Percentiles rank a stretch among this genome's conserved stretches.
These are phyloP conservation scores for Solanum neorickii DNA, from an alignment of 257 asterid species.

Conservation along the genomic window DNA sequence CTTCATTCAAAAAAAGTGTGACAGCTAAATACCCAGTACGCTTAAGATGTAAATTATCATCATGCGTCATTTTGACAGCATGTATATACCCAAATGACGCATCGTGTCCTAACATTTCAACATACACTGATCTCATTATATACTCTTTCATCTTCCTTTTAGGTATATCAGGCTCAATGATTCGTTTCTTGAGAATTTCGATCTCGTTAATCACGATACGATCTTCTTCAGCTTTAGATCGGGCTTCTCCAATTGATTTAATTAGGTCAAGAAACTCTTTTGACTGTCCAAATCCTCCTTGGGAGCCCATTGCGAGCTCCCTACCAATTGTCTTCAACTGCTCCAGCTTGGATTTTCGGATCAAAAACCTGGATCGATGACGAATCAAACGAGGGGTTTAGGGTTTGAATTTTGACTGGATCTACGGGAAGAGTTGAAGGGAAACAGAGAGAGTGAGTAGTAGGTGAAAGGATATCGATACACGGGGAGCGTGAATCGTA, in stretches of 20 bases:
- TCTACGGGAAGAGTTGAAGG: background rate
- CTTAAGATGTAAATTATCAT: slow-evolving; percentile 60
- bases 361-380: background rate
- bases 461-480: background rate
- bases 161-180: slow-evolving; percentile 65
- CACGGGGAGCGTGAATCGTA: background rate
- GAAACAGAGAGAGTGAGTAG: background rate
- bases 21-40: slow-evolving; percentile 92
- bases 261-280: slow-evolving; percentile 90
- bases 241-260: slow-evolving; percentile 89
- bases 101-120: slow-evolving; percentile 96
- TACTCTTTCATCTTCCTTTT: slow-evolving; percentile 88
- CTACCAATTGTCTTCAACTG: slow-evolving; percentile 85
- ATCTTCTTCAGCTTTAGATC: slow-evolving; percentile 97
- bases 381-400: background rate
- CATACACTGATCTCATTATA: slow-evolving; percentile 65
- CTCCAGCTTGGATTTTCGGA: slow-evolving; percentile 45
- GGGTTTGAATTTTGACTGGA: background rate
- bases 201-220: slow-evolving; percentile 85
- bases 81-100: slow-evolving; percentile 94
- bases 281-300: slow-evolving; percentile 82
- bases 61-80: slow-evolving; percentile 98
- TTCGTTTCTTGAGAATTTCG: slow-evolving; percentile 64
- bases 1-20: slow-evolving; percentile 79
- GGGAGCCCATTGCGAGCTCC: slow-evolving; percentile 99